Percentiles rank a stretch among this genome's conserved stretches.
These are phyloP conservation scores for Leucocoprinus gongylophorus DNA, from an alignment of 1,284 basidiomycete genomes.

Conservation along the genomic window DNA sequence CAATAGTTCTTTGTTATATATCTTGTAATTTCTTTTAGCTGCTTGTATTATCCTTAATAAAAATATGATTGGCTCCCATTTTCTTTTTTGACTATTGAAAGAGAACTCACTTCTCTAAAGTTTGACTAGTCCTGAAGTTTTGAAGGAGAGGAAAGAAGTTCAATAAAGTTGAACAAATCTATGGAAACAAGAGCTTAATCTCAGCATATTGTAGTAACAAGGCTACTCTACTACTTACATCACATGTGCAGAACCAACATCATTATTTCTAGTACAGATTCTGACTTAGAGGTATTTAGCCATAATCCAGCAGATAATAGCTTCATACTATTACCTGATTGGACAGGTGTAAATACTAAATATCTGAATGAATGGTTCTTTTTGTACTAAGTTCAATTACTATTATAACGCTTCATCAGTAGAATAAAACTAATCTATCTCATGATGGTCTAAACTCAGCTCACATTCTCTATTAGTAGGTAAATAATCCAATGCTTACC, in stretches of 20 bases:
- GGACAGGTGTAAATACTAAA: constrained; percentile 58
- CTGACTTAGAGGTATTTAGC: constrained; percentile 63
- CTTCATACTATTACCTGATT: constrained; percentile 49
- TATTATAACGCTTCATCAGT: constrained; percentile 56
- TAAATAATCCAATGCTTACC: constrained; percentile 54
- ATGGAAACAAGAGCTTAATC: constrained; percentile 49
- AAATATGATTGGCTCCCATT: too few species aligned
- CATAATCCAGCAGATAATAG: constrained; percentile 61
- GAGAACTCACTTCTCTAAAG: constrained; percentile 7
- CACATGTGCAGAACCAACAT: constrained; percentile 51
- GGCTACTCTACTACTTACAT: constrained; percentile 56
- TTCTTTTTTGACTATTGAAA: too few species aligned
- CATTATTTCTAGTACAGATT: constrained; percentile 56
- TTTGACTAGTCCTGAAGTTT: constrained; percentile 30
- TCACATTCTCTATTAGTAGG: constrained; percentile 58
- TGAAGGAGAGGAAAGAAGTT: constrained; percentile 32
- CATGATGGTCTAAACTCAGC: constrained; percentile 58
- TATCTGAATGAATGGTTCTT: constrained; percentile 60
- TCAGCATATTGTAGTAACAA: constrained; percentile 57
- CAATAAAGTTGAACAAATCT: constrained; percentile 42
- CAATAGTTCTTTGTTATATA: too few species aligned
- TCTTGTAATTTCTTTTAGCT: too few species aligned
- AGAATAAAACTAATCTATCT: constrained; percentile 64
- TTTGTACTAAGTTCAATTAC: constrained; percentile 61
- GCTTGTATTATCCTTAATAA: too few species aligned